Conservation (phyloP, 768 basidiomycete genomes). For the Hygrocybe punicea region DNA sequence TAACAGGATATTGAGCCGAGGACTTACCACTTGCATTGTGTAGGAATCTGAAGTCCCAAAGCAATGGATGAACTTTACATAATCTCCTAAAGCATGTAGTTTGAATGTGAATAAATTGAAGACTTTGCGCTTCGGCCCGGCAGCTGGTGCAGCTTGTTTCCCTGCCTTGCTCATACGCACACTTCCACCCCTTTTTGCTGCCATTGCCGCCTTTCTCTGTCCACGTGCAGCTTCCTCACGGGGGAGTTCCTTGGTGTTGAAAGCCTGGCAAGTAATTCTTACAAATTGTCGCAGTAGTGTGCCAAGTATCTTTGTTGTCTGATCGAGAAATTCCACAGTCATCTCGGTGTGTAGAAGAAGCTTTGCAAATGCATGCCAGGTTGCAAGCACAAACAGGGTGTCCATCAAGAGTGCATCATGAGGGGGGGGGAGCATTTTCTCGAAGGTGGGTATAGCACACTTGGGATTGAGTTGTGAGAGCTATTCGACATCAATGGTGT, state of each 20-base stretch:
- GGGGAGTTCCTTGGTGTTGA: slow-evolving; percentile 19
- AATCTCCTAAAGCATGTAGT: slow-evolving; percentile 11
- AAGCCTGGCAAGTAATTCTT: slow-evolving; percentile 9
- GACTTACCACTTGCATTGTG: slow-evolving; percentile 6
- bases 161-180: slow-evolving; percentile 14
- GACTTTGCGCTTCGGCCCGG: slow-evolving; percentile 12
- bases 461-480: background rate
- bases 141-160: slow-evolving; percentile 18
- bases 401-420: slow-evolving; percentile 24
- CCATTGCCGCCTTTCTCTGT: slow-evolving; percentile 11
- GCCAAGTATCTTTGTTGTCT: slow-evolving; percentile 14
- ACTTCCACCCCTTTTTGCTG: background rate
- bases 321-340: slow-evolving; percentile 25
- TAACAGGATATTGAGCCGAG: background rate
- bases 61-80: slow-evolving; percentile 1
- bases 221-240: slow-evolving; percentile 22
- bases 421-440: slow-evolving; percentile 25
- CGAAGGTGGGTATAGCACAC: slow-evolving; percentile 17
- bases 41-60: slow-evolving; percentile 11
- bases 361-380: slow-evolving; percentile 32
- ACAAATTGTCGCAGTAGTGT: slow-evolving; percentile 15
- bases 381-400: slow-evolving; percentile 27
- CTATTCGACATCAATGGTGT: background rate
- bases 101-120: slow-evolving; percentile 11
- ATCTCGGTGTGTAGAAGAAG: slow-evolving; percentile 25